phyloP scores from a whole-genome alignment of 176 grass and related monocot genomes.

The Triticum urartu region DNA sequence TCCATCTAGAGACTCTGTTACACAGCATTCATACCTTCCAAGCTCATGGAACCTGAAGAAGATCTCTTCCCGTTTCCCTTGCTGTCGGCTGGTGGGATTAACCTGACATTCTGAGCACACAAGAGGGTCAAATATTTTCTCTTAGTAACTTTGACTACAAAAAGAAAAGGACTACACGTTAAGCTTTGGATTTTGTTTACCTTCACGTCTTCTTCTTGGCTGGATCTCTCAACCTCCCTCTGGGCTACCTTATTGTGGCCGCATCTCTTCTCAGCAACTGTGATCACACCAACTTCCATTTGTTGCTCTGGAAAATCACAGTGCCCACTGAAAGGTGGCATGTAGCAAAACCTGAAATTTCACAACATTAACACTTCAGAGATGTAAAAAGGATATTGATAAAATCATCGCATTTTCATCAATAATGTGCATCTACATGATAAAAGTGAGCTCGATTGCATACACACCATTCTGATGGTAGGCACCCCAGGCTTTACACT shows the following conservation, averaged over 20 bases:
- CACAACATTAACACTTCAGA: neutral
- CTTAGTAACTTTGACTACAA: neutral
- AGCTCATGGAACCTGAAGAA: neutral
- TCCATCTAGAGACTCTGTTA: neutral
- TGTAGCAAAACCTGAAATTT: slow-evolving; percentile 73
- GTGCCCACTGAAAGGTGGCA: slow-evolving; percentile 74
- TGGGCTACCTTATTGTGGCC: slow-evolving; percentile 17
- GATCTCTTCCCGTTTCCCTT: neutral
- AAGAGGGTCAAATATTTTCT: neutral
- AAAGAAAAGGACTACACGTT: neutral
- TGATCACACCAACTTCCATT: slow-evolving; percentile 47
- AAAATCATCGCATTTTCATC: neutral
- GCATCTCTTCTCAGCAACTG: slow-evolving; percentile 55
- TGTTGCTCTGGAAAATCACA: slow-evolving; percentile 64
- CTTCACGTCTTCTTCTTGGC: slow-evolving; percentile 28
- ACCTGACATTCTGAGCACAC: neutral
- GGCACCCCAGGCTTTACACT: no score
- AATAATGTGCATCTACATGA: neutral
- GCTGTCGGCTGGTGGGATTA: neutral
- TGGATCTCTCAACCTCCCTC: neutral
- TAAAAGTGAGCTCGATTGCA: slow-evolving; percentile 18
- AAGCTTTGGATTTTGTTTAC: slow-evolving; percentile 19
- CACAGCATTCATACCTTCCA: neutral
- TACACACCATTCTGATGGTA: slow-evolving; percentile 63
- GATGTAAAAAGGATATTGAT: slow-evolving; percentile 14